Percentiles rank a stretch among this genome's conserved stretches.
These are phyloP conservation scores for Exophiala sp. DNA, from an alignment of 2,329 filamentous ascomycete species.

Conservation along the genomic window DNA sequence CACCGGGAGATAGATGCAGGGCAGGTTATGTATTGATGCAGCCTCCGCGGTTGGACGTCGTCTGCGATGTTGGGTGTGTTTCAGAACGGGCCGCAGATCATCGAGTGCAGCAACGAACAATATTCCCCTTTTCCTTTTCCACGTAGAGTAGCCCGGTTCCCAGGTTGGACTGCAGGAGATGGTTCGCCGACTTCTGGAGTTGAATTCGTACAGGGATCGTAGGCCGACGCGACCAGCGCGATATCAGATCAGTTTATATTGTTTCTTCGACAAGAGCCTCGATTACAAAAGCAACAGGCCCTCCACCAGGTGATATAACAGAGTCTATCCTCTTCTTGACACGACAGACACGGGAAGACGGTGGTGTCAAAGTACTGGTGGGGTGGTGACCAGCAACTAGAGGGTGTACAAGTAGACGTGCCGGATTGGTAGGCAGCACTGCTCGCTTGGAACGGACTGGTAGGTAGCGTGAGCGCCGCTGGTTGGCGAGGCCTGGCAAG, in stretches of 20 bases:
- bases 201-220: constrained; percentile 2
- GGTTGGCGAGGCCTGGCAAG: constrained; percentile 15
- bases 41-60: constrained; percentile 12
- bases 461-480: constrained; percentile 7
- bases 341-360: constrained; percentile 7
- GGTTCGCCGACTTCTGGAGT: constrained; percentile 10
- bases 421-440: constrained; percentile 11
- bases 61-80: constrained; percentile 21
- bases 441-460: constrained; percentile 2
- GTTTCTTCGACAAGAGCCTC: not conserved
- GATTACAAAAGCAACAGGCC: constrained; percentile 10
- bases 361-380: constrained; percentile 14
- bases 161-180: constrained; percentile 6
- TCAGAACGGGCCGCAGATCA: constrained; percentile 23
- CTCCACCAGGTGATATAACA: constrained; percentile 14
- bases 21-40: constrained; percentile 6
- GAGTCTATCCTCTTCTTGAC: constrained; percentile 2
- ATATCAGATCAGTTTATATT: constrained; percentile 3
- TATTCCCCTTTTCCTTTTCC: constrained; percentile 5
- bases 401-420: not conserved
- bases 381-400: constrained; percentile 3
- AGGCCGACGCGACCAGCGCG: constrained; percentile 22
- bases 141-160: constrained; percentile 10
- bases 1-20: not conserved
- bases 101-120: constrained; percentile 11